A percentile compares a stretch with the other conserved stretches of the same genome.
Evolutionary conservation across 2,329 filamentous ascomycete genomes (phyloP).

Genomic region (Exserohilum rostratum): DNA sequence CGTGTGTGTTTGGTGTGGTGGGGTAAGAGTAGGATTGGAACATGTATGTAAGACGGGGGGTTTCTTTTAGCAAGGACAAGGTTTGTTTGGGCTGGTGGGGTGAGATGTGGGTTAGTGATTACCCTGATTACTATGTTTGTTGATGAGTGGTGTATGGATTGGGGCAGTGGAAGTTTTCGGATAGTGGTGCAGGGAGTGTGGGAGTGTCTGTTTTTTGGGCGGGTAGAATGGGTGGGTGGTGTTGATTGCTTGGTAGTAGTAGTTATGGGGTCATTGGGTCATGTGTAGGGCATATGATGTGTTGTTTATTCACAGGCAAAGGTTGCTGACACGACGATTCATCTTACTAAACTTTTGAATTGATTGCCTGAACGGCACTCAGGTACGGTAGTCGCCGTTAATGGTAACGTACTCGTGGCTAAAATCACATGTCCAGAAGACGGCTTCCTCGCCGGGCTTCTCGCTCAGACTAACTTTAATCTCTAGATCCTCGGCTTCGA

Average conservation of each 20-base stretch:
- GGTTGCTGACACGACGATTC: too few relatives aligned
- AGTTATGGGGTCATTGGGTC: not conserved
- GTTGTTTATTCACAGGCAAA: too few relatives aligned
- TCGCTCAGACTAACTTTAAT: slow-evolving; percentile 77
- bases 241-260: too few relatives aligned
- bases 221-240: too few relatives aligned
- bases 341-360: too few relatives aligned
- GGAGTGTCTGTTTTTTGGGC: not conserved
- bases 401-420: slow-evolving; percentile 81
- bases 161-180: not conserved
- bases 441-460: slow-evolving; percentile 61
- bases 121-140: too few relatives aligned
- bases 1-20: too few relatives aligned
- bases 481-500: slow-evolving; percentile 77
- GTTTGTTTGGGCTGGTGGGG: not conserved
- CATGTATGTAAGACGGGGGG: not conserved
- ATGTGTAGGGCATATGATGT: not conserved
- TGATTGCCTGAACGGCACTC: not conserved
- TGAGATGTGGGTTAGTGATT: not conserved
- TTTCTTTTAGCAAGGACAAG: not conserved
- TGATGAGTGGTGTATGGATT: too few relatives aligned
- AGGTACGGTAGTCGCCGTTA: slow-evolving; percentile 71
- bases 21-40: too few relatives aligned
- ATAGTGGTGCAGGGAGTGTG: not conserved
- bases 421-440: slow-evolving; percentile 87